A percentile compares a stretch with the other conserved stretches of the same genome.
Conservation (phyloP, 768 basidiomycete species). For the Obba rivulosa region DNA sequence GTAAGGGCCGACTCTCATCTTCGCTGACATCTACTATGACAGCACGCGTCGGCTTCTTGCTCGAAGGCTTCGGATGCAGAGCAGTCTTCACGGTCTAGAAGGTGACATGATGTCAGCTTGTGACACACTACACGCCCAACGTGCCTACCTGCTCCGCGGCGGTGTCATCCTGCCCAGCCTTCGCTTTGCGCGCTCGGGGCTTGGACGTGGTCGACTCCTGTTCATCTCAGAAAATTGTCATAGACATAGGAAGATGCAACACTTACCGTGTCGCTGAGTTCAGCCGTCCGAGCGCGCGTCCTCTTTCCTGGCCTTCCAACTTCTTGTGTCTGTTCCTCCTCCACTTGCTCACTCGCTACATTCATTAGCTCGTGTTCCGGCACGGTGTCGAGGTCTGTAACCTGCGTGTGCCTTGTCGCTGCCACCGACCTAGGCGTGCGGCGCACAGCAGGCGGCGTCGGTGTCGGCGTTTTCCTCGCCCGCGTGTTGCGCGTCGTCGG, state of each 20-base stretch:
- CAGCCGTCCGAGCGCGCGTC: conserved; percentile 15
- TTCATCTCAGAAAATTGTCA: conserved; percentile 1
- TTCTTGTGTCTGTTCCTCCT: conserved; percentile 1
- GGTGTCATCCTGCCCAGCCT: not conserved
- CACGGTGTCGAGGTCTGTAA: conserved; percentile 10
- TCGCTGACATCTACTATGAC: conserved; percentile 1
- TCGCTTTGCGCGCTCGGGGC: conserved; percentile 2
- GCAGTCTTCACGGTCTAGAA: not conserved
- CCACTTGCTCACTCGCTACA: not conserved
- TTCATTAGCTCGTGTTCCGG: conserved; percentile 5
- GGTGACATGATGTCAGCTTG: not conserved
- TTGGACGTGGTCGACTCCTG: not conserved
- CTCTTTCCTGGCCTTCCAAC: conserved; percentile 13
- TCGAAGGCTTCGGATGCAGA: too few species aligned
- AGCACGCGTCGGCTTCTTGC: not conserved
- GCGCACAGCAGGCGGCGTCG: conserved; percentile 2
- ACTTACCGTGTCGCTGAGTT: conserved; percentile 14
- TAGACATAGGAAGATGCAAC: not conserved
- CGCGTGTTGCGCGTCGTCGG: conserved; percentile 2
- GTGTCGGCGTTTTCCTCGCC: not conserved
- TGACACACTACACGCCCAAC: not conserved
- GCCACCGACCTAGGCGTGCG: conserved; percentile 11
- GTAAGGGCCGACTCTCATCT: conserved; percentile 6
- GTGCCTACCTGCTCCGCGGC: not conserved
- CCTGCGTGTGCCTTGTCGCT: conserved; percentile 9